Base-by-base conservation (phyloP, 2,329 filamentous ascomycete genomes). In the Paramyrothecium roridum region DNA sequence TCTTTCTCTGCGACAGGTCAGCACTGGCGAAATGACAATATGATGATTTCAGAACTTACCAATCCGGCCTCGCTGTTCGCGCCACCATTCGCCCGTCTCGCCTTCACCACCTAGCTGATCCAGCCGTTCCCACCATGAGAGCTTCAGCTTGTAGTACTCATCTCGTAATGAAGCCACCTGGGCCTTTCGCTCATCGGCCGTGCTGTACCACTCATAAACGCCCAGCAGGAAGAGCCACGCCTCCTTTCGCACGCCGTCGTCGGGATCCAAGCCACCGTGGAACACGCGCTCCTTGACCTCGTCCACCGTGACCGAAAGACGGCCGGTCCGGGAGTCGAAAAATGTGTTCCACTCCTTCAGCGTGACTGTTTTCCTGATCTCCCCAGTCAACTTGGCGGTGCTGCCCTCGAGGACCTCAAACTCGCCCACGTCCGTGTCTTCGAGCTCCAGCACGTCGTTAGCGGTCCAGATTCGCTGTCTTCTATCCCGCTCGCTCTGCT, bases 221-320 rank as follows among this genome's bases (percentile, higher is more conserved):
- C 91, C 95, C 0, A 99, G 81, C 17, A 99, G 74, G 72, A 96
- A 99, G 1, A 97, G 80, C 95, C 95, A 99, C 0, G 93, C 95
- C 70, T 98, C 93, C 73, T 98, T 98, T 50, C 96, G 82, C 3
- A 96, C 93, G 0, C 93, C 93, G 64, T 98, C 93, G 17, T 96
- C 89, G 0, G 90, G 76, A 67, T 96, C 87, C 1, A 99, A 78
- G 0, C 95, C 95, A 26, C 95, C 95, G 67, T 98, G 95, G 70
- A 98, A 99, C 54, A 99, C 84, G n/a, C 95, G 84, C 68, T 98
- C 93, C 71, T 98, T 99, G 60, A 96, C 92, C 69, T 99, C 95
- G 62, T 97, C 91, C 3, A 88, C 80, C 0, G 93, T 98, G 48
- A 96, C 76, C 3, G 88, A 83, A 2, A 99, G 74, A 47, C 86